phyloP scores from a whole-genome alignment of 1,284 basidiomycete species.

The Ustilago shanxiensis region DNA sequence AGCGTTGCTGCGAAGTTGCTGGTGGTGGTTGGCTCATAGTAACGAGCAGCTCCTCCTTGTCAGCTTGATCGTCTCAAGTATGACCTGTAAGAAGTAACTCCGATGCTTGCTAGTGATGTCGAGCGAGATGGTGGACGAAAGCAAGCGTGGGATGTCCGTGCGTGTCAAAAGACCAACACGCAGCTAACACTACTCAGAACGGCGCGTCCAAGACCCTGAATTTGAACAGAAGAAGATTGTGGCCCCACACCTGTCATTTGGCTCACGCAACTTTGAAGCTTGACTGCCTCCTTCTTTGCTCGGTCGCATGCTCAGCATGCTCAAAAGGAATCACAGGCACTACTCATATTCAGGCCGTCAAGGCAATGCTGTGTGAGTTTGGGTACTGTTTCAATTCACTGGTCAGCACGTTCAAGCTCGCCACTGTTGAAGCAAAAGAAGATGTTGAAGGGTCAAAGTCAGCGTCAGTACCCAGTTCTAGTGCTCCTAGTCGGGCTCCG shows the following conservation, averaged over 20 bases:
- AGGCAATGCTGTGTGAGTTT: background rate
- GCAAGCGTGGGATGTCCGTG: background rate
- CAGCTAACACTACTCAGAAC: background rate
- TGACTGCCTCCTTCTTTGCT: background rate
- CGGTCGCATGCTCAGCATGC: background rate
- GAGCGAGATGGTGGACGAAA: background rate
- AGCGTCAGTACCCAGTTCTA: background rate
- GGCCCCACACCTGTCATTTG: background rate
- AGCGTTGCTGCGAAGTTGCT: slow-evolving; percentile 40
- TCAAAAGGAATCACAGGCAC: slow-evolving; percentile 10
- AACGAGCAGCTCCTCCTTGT: too few species aligned
- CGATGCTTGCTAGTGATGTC: too few species aligned
- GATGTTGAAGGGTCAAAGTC: background rate
- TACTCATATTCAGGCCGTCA: background rate
- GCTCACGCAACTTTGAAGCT: slow-evolving; percentile 26
- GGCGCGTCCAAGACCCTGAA: slow-evolving; percentile 31
- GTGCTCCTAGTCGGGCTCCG: too few species aligned
- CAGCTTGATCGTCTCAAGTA: too few species aligned
- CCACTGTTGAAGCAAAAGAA: slow-evolving; percentile 19
- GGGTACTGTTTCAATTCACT: background rate
- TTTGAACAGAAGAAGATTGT: background rate
- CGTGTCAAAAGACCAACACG: slow-evolving; percentile 21
- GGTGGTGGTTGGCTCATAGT: slow-evolving; percentile 36
- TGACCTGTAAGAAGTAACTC: too few species aligned
- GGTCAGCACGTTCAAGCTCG: slow-evolving; percentile 15